Percentiles rank a stretch among this genome's conserved stretches.
Evolutionary conservation across 148 eudicot genomes (phyloP).

Genomic region (Persicaria maculosa): DNA sequence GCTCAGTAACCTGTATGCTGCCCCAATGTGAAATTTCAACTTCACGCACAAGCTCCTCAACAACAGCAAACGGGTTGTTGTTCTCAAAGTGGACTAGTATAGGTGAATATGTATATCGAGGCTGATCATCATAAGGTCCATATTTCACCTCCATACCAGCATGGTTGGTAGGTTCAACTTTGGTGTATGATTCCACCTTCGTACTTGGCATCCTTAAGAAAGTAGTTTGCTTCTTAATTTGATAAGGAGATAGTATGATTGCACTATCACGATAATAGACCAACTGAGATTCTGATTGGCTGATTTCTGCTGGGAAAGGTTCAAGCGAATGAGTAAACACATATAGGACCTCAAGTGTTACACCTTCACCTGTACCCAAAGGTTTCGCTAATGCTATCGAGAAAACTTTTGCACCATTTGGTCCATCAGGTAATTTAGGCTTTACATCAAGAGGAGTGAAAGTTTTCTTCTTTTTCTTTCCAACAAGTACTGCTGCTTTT

Average conservation of each 20-base stretch:
- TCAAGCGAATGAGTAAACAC: conserved; percentile 81
- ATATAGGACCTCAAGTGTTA: conserved; percentile 68
- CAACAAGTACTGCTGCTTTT: conserved; percentile 53
- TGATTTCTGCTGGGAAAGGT: conserved; percentile 89
- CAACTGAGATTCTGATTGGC: conserved; percentile 86
- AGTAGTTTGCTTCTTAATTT: conserved; percentile 62
- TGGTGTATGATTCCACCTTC: conserved; percentile 79
- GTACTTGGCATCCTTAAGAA: conserved; percentile 62
- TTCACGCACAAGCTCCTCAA: conserved; percentile 94
- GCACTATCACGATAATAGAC: conserved; percentile 96
- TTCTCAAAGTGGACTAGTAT: conserved; percentile 78
- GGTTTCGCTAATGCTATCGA: conserved; percentile 46
- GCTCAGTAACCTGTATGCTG: conserved; percentile 74
- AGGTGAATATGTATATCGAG: conserved; percentile 69
- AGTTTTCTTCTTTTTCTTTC: conserved; percentile 75
- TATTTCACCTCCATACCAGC: conserved; percentile 71
- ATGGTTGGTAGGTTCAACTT: conserved; percentile 62
- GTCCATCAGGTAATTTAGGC: conserved; percentile 64
- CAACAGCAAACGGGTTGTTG: conserved; percentile 88
- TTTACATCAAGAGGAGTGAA: conserved; percentile 65
- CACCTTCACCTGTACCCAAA: conserved; percentile 45
- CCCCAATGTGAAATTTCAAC: conserved; percentile 98
- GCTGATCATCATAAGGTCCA: conserved; percentile 69
- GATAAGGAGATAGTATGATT: conserved; percentile 69
- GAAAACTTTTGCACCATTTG: conserved; percentile 69